Base-by-base conservation (phyloP, 2,329 filamentous ascomycete genomes). In the Verticillium dahliae region DNA sequence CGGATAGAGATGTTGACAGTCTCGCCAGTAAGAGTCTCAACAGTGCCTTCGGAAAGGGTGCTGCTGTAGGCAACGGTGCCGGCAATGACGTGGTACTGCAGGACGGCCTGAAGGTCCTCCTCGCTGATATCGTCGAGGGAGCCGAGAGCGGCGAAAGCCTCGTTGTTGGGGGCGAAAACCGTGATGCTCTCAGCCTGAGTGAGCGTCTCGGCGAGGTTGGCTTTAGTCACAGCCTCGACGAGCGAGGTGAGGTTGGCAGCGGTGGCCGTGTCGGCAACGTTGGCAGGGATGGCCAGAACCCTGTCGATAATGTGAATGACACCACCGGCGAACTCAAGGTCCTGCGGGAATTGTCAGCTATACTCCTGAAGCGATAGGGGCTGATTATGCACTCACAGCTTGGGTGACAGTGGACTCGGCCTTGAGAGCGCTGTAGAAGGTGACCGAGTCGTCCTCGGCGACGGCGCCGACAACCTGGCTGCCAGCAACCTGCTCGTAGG, bases 81-180 rank as follows among this genome's bases (percentile, higher is more conserved):
- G 56, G 78, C 76, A 57, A 90, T 73, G 60, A 90, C 78, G 70
- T 91, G 88, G 73, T 91, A 90, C 34, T 78, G 74, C 50, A 90
- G 77, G 58, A 90, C 78, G 34, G 70, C 71, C 2, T 76, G 71
- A 1, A 89, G 75, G 13, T 84, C 72, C 11, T 78, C 72, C 1
- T 72, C 69, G 27, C 77, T 77, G 39, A 87, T 71, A 62, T 78
- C 78, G 37, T 72, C 69, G 33, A 80, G 74, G 57, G 78, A 83
- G 62, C 81, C 84, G 56, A 89, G 82, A 33, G 75, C 72, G 52
- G 80, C 75, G 74, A 89, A 85, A 11, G 85, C 86, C 2, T 75
- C 75, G 69, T 88, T 85, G 68, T 75, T 79, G 1, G 88, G 87
- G 1, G 82, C 86, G 65, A 90, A 89, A 63, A 90, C 77, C 62